Percentiles rank a stretch among this genome's conserved stretches.
Evolutionary conservation across 345 rosid species (phyloP).

Genomic region (Eucalyptus shirleyi): DNA sequence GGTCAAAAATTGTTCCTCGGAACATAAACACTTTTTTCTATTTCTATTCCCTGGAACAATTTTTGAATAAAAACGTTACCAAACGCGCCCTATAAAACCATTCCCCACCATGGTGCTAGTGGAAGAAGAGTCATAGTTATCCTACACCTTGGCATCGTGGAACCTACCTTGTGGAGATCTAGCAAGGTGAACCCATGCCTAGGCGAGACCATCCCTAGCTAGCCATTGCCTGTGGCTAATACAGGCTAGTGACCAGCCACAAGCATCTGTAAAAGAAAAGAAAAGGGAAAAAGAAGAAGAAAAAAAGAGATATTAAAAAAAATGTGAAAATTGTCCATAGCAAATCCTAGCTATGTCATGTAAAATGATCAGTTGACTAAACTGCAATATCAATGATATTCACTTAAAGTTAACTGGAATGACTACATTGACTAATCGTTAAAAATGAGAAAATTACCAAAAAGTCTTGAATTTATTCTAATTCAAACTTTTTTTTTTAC

Average conservation of each 20-base stretch:
- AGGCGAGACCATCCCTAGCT: neutral
- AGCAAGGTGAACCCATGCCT: too few species aligned
- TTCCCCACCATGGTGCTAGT: neutral
- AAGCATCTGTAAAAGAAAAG: neutral
- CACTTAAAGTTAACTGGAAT: neutral
- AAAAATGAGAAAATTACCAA: neutral
- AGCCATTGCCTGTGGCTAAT: neutral
- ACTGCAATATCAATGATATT: accelerated
- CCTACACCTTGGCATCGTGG: neutral
- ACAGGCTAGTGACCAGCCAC: accelerated
- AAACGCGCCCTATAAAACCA: neutral
- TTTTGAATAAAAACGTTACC: too few species aligned
- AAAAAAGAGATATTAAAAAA: neutral
- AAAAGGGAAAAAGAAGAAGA: accelerated
- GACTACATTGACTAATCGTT: neutral
- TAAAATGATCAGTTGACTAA: too few species aligned
- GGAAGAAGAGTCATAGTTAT: neutral
- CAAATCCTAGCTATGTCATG: too few species aligned
- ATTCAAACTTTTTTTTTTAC: too few species aligned
- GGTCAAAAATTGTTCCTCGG: too few species aligned
- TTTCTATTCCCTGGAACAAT: too few species aligned
- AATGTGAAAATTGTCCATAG: neutral
- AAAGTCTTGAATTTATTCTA: too few species aligned
- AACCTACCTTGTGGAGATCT: neutral
- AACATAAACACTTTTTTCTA: too few species aligned